Conservation (phyloP, 75 land plant genomes). For the Pseudotsuga menziesii region DNA sequence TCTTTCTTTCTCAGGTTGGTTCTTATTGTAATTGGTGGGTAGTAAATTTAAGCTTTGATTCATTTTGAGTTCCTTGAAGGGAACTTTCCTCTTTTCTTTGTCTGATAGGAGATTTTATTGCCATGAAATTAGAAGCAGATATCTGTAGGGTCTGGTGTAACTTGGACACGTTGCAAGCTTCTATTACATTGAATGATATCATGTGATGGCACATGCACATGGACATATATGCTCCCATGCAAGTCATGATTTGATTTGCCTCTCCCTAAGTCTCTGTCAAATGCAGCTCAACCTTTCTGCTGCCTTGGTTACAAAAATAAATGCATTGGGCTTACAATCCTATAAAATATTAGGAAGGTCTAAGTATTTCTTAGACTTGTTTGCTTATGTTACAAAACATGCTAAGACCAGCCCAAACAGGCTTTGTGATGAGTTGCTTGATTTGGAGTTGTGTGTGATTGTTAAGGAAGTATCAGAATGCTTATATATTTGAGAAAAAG, state of each 20-base stretch:
- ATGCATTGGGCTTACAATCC: not conserved
- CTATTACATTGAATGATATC: not conserved
- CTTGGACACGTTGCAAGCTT: not conserved
- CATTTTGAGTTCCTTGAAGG: not conserved
- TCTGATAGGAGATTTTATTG: not conserved
- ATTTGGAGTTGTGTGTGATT: not conserved
- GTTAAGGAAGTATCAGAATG: not conserved
- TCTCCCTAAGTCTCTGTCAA: not conserved
- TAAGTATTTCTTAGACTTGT: not conserved
- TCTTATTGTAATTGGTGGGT: not conserved
- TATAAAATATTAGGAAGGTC: not conserved
- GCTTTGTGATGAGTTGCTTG: not conserved
- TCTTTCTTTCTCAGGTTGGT: not conserved
- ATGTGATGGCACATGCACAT: too few relatives aligned
- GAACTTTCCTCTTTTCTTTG: not conserved
- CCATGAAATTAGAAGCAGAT: not conserved
- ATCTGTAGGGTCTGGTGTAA: not conserved
- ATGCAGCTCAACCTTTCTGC: not conserved
- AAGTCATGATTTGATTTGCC: not conserved
- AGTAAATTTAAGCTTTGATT: not conserved
- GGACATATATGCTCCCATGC: not conserved
- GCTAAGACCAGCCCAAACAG: not conserved
- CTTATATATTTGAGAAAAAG: not conserved
- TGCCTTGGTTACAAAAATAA: not conserved
- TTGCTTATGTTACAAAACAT: not conserved